Evolutionary conservation across 2,329 filamentous ascomycete genomes (phyloP), one percentile per base, ranked within the genome.

Genomic region (Nigrospora sphaerica): DNA sequence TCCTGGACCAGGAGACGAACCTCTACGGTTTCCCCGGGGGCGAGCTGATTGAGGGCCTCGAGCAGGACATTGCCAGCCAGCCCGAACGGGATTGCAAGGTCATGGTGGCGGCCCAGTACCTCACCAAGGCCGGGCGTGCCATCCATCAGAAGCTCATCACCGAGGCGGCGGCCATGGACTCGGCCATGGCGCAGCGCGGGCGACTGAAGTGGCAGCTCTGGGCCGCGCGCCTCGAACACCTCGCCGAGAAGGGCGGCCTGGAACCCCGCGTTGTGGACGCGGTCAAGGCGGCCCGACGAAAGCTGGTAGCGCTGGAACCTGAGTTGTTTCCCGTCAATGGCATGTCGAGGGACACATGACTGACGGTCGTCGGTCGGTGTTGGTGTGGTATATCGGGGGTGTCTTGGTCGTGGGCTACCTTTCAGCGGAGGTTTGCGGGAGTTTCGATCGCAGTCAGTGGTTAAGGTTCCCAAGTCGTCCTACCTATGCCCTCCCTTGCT

Each of bases 71-170:
- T n/a, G 9, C 18, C 7, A 12, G n/a, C 11, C 32, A 28, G 32
- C 12, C 42, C 13, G 42, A 14, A 9, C 42, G 42, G 32, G 42
- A 37, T 13, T 37, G 33, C 42, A 37, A 37, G 19, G 33, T 37
- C 13, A n/a, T 44, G 42, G 33, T 44, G 19, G 42, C 32, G 14
- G 42, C 42, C 18, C 42, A 36, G 33, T 44, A 44, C 33, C 42
- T 44, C 9, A 19, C 31, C 42, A 32, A 35, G 13, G 42, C 42
- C 16, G 42, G 42, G n/a, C 32, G 18, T 11, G 28, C n/a, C n/a
- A 35, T 44, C 42, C 33, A 44, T 19, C 18, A 44, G 32, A 33
- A 34, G 32, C 42, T 44, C 17, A 13, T 44, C 18, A 4, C 28
- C 11, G 33, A 35, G 19, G 32, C 42, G 7, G 32, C 42, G 35